phyloP scores from a whole-genome alignment of 2,329 filamentous ascomycete genomes.

The Neonectria hederae region DNA sequence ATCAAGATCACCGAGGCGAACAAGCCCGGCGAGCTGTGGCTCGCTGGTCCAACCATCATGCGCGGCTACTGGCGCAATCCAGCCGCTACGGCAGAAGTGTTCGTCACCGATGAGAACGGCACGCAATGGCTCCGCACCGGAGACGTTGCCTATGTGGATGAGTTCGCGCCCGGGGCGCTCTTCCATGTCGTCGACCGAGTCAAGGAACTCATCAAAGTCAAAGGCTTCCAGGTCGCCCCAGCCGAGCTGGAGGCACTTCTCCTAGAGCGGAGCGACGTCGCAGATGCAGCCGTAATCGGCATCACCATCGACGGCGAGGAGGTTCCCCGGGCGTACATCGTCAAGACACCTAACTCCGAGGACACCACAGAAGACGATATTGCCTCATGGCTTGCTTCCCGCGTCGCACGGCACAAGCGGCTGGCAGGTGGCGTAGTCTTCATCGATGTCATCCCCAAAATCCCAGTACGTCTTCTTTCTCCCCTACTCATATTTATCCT shows the following conservation, averaged over 20 bases:
- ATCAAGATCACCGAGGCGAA: slow-evolving; percentile 60
- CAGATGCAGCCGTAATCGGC: slow-evolving; percentile 73
- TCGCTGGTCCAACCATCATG: slow-evolving; percentile 77
- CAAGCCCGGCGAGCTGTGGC: slow-evolving; percentile 76
- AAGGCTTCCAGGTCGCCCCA: slow-evolving; percentile 67
- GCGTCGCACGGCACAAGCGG: slow-evolving; percentile 72
- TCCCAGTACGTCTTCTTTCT: slow-evolving; percentile 56
- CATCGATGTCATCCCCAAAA: slow-evolving; percentile 69
- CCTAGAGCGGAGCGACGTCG: slow-evolving; percentile 55
- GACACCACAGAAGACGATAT: slow-evolving; percentile 57
- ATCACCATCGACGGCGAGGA: slow-evolving; percentile 65
- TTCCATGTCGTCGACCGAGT: slow-evolving; percentile 78
- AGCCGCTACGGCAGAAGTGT: slow-evolving; percentile 70
- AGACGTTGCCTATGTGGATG: slow-evolving; percentile 74
- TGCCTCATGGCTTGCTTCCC: slow-evolving; percentile 68
- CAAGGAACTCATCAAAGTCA: slow-evolving; percentile 72
- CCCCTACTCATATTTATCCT: not conserved
- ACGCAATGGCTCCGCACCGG: slow-evolving; percentile 78
- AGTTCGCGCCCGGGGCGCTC: slow-evolving; percentile 60
- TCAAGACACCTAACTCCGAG: slow-evolving; percentile 43
- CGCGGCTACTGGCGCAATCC: slow-evolving; percentile 80
- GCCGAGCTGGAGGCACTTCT: slow-evolving; percentile 57
- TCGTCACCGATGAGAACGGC: slow-evolving; percentile 56
- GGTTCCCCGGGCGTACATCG: slow-evolving; percentile 70
- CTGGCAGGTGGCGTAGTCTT: slow-evolving; percentile 76